Evolutionary conservation across 345 rosid species (phyloP).

Genomic region (Hibiscus tridactylites): DNA sequence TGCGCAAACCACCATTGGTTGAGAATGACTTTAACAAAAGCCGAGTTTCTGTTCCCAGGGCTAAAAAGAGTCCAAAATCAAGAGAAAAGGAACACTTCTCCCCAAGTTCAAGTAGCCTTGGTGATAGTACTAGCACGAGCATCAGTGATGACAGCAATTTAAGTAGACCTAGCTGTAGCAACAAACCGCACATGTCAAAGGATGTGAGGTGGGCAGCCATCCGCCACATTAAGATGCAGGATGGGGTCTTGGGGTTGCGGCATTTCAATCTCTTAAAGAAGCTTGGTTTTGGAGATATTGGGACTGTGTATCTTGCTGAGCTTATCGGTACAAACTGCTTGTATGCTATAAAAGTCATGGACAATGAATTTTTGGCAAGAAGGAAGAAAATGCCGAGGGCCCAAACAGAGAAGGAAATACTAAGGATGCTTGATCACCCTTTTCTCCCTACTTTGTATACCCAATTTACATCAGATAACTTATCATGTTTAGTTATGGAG

Average conservation of each 20-base stretch:
- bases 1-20: conserved; percentile 24
- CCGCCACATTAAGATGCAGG: conserved; percentile 42
- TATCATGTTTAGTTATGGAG: conserved; percentile 92
- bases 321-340: conserved; percentile 58
- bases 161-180: conserved; percentile 80
- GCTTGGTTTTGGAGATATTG: conserved; percentile 97
- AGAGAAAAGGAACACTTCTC: conserved; percentile 72
- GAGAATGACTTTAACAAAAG: conserved; percentile 25
- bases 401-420: conserved; percentile 75
- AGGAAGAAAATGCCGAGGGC: conserved; percentile 91
- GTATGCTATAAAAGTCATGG: conserved; percentile 95
- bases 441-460: conserved; percentile 86
- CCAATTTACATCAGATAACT: conserved; percentile 72
- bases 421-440: conserved; percentile 86
- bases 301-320: conserved; percentile 90
- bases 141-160: conserved; percentile 74
- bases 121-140: conserved; percentile 81
- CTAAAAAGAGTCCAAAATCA: conserved; percentile 38
- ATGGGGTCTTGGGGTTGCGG: conserved; percentile 52
- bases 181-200: conserved; percentile 93
- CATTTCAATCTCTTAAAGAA: conserved; percentile 82
- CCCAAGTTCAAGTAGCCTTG: conserved; percentile 81
- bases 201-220: conserved; percentile 88
- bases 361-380: conserved; percentile 73
- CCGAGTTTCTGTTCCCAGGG: conserved; percentile 18